A percentile compares a stretch with the other conserved stretches of the same genome.
Conservation (phyloP, 306 rosid genomes). For the Fragaria vesca region DNA sequence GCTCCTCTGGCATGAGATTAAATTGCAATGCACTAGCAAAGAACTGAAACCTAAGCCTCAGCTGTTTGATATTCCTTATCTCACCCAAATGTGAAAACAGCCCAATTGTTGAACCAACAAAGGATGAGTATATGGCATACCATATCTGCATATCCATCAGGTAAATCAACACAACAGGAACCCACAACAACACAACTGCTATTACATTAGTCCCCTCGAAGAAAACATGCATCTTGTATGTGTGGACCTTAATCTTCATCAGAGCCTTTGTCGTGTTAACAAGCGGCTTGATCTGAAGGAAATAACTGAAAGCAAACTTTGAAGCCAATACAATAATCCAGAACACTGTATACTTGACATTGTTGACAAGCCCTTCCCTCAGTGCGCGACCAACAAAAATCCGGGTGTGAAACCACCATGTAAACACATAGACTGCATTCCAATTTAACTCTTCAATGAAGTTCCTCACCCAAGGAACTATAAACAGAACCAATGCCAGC, state of each 20-base stretch:
- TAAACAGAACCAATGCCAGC: conserved; percentile 59
- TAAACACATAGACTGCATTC: conserved; percentile 55
- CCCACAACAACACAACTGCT: conserved; percentile 69
- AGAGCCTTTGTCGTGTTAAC: conserved; percentile 68
- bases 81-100: conserved; percentile 93
- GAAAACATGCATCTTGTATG: conserved; percentile 72
- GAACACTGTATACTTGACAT: conserved; percentile 67
- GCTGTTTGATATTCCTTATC: conserved; percentile 71
- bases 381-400: conserved; percentile 84
- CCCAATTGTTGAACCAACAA: conserved; percentile 61
- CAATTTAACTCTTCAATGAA: conserved; percentile 61
- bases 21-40: conserved; percentile 89
- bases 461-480: conserved; percentile 77
- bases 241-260: conserved; percentile 31
- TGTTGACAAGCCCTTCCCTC: conserved; percentile 75
- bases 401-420: conserved; percentile 93
- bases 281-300: conserved; percentile 87
- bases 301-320: conserved; percentile 79
- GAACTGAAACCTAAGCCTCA: conserved; percentile 90
- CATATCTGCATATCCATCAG: conserved; percentile 96
- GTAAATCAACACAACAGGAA: conserved; percentile 76
- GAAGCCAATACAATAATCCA: conserved; percentile 71
- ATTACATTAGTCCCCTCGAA: conserved; percentile 60
- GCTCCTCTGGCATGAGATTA: conserved; percentile 79
- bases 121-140: conserved; percentile 76